Conservation (phyloP, 2,329 filamentous ascomycete species). For the Leptographium lundbergii region DNA sequence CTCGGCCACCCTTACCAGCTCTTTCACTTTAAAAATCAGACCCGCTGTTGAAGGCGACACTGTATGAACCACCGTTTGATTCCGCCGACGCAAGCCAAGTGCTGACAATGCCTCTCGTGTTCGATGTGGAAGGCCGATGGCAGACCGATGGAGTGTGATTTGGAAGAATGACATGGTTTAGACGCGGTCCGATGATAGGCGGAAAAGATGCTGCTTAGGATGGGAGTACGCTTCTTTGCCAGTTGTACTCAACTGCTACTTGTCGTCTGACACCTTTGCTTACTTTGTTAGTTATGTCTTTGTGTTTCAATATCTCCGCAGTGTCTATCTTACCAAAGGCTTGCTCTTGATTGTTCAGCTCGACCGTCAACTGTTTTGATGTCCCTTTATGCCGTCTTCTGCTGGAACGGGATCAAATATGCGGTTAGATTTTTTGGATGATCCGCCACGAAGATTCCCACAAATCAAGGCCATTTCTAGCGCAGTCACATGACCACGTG, state of each 20-base stretch:
- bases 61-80: constrained; percentile 80
- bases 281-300: not conserved
- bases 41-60: constrained; percentile 71
- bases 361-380: no score
- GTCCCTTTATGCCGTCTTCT: no score
- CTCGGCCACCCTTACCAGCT: constrained; percentile 73
- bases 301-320: not conserved
- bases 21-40: constrained; percentile 89
- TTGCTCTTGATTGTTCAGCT: not conserved
- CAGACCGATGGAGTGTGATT: constrained; percentile 78
- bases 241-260: not conserved
- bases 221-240: not conserved
- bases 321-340: not conserved
- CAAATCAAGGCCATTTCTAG: no score
- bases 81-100: constrained; percentile 73
- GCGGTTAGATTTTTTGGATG: no score
- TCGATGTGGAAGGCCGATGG: constrained; percentile 75
- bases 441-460: no score
- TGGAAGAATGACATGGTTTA: constrained; percentile 66
- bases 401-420: no score
- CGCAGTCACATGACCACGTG: no score
- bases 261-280: not conserved
- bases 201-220: not conserved
- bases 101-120: constrained; percentile 71
- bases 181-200: not conserved